Evolutionary conservation across 1,284 basidiomycete genomes (phyloP), one percentile per base, ranked within the genome.

Genomic region (Cerrena zonata): DNA sequence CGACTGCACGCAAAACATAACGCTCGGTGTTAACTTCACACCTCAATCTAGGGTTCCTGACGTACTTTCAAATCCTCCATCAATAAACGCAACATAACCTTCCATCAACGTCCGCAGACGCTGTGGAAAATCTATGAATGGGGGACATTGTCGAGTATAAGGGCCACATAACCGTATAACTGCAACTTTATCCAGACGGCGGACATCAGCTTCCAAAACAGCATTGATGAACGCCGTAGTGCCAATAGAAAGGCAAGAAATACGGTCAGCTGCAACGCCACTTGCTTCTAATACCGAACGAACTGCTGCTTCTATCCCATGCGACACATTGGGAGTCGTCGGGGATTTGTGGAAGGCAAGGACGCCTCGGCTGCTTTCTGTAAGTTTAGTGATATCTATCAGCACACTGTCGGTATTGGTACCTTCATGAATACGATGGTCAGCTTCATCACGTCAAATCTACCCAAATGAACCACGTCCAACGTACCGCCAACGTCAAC

Each of bases 201-300:
- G 60, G 19, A 64, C 62, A 54, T 80, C 74, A 34, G 71, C 65
- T 60, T 80, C 78, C 40, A 80, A 64, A 1, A 80, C 72, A 0
- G 79, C 78, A 53, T 80, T 80, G 50, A 79, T 70, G 64, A 80
- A 80, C 41, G 75, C 74, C 15, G 75, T 76, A 1, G 75, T 78
- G 30, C 76, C 76, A 52, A 78, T 73, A 7, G 72, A 75, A 48
- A 78, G 59, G 45, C 71, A 72, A 12, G 71, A 57, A 23, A 78
- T 66, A 2, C 65, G 50, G 5, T 63, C 61, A 13, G 69, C 64
- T 41, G 62, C 61, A 43, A 73, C 57, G 1, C 60, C 57, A 12
- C 68, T 69, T 25, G 69, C 48, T n/a, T 63, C 54, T 11, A 77
- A 58, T 0, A 77, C 69, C 34, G 64, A 62, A 25, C 65, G 63